Base-by-base conservation (phyloP, 192 early-diverging fungal genomes). In the Lobosporangium transversale region DNA sequence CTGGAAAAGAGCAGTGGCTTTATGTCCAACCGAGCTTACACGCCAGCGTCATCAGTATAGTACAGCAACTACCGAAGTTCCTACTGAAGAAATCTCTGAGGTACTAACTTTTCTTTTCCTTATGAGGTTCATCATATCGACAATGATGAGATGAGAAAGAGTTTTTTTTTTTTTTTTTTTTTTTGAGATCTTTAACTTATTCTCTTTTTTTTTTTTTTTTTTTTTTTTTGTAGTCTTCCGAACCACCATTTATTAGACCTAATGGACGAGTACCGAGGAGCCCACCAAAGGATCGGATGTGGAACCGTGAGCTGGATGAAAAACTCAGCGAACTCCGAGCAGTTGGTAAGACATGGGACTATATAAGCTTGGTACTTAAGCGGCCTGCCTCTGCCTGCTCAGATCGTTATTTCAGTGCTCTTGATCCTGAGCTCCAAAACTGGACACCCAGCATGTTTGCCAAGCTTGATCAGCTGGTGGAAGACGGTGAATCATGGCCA, bases 391-490 rank as follows among this genome's bases (percentile, higher is more conserved):
- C 64, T 0, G 64, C 53, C 0, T 62, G 57, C 36, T 47, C 73
- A 5, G 73, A 76, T 50, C 73, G 73, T 6, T 76, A 54, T 23
- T 66, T 67, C 17, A 67, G 58, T 2, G 23, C 24, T 0, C 36
- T 76, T 3, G 73, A 76, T n/a, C 73, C 73, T 12, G 40, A 43
- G 20, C 45, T 76, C 11, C 31, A 43, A 21, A 42, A 37, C n/a
- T 76, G 73, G 73, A 76, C 73, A 11, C 59, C 73, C 0, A 35
- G 45, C 40, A 76, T 76, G 73, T 62, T 67, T 52, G 35, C 64
- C 24, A 58, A 58, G 23, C 18, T 76, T 37, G 60, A 76, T 58
- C 58, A 76, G 42, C 65, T 76, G 73, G 73, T 67, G 2, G 64
- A 76, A 37, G 48, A 42, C 29, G 64, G 64, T 7, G 24, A 1